Base-by-base conservation (phyloP, 352 stramenopile genomes). In the Pythium monospermum region DNA sequence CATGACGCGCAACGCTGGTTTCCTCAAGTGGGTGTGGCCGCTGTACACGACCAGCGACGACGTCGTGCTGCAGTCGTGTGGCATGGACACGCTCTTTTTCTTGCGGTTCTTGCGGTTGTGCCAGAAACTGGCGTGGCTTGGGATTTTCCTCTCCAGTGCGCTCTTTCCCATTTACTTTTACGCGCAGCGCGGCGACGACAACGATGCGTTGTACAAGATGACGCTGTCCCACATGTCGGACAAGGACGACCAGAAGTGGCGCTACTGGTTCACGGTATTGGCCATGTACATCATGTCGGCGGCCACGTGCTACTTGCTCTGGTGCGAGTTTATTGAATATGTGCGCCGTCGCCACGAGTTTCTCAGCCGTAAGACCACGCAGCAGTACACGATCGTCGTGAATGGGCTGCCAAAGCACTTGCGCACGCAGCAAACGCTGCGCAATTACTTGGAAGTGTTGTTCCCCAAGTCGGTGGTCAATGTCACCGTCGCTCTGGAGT, bases 141-240 rank as follows among this genome's bases (percentile, higher is more conserved):
- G 64, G 8, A 61, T 93, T 3, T 1, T 82, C 22, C 59, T 87
- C 37, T 90, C 79, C n/a, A 65, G 44, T 5, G 74, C 60, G 32
- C 72, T 82, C 30, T 93, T 93, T 57, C 82, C 82, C 22, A 71
- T 91, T n/a, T 93, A 93, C 53, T 88, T 76, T 54, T 81, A 83
- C 39, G 76, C 55, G 2, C 54, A 76, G 42, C 33, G 43, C 1
- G 56, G 75, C 48, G 50, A 63, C 15, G 44, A 35, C 4, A 35
- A 42, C 8, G 67, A 80, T 48, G 41, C 71, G 5, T 46, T 90
- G 16, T 90, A 79, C 55, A 62, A 60, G 23, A 85, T 87, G 73
- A 85, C 79, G 32, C 55, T 90, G n/a, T 87, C 74, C 1, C 73
- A 87, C 33, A 48, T 90, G 26, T 66, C 56, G 11, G 66, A 82